Percentiles rank a stretch among this genome's conserved stretches.
Evolutionary conservation across 345 rosid genomes (phyloP).

Genomic region (Excoecaria cochinchinensis): DNA sequence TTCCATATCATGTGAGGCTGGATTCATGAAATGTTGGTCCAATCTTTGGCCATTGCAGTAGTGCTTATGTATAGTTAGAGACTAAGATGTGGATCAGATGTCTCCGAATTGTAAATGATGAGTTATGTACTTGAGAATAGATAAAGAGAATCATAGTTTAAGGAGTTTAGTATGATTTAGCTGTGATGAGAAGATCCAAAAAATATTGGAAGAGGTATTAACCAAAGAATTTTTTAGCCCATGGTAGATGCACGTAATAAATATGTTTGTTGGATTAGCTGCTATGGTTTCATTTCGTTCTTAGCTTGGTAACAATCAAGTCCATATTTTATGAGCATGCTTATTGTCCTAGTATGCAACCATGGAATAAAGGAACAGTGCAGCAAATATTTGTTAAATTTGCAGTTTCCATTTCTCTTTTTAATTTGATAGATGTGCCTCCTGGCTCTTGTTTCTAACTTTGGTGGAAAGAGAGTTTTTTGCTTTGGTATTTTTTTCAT

Average conservation of each 20-base stretch:
- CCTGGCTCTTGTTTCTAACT: slow-evolving; percentile 6
- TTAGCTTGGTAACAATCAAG: background rate
- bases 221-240: background rate
- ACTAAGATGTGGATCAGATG: background rate
- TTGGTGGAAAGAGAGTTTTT: slow-evolving; percentile 8
- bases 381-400: background rate
- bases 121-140: background rate
- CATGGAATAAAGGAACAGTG: background rate
- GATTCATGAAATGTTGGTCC: slow-evolving; percentile 9
- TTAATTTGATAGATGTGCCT: background rate
- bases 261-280: background rate
- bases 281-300: background rate
- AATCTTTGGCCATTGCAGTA: background rate
- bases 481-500: background rate
- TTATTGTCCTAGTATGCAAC: slow-evolving; percentile 2
- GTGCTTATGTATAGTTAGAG: background rate
- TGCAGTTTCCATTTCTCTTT: background rate
- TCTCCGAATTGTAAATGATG: background rate
- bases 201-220: background rate
- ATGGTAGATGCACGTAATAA: background rate
- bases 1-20: slow-evolving; percentile 4
- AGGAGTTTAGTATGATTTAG: slow-evolving; percentile 5
- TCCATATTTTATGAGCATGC: background rate
- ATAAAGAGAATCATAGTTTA: background rate
- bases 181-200: background rate